phyloP scores from a whole-genome alignment of 2,329 filamentous ascomycete genomes.

The Xylariaceae sp. region DNA sequence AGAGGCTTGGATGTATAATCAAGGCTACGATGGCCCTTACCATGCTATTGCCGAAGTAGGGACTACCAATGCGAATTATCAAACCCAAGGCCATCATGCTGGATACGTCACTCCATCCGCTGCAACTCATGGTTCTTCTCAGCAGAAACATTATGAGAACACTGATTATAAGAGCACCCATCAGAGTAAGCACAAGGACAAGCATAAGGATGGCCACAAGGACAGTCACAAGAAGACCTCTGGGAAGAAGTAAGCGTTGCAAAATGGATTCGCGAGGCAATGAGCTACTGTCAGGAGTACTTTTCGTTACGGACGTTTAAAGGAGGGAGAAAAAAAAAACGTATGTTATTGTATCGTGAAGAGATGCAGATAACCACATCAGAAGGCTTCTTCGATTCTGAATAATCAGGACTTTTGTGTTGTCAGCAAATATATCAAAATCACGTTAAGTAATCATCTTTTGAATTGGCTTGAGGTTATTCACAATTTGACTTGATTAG shows the following conservation, averaged over 20 bases:
- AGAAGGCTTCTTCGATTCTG: too few species aligned
- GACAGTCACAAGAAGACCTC: not conserved
- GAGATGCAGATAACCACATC: not conserved
- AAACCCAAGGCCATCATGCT: not conserved
- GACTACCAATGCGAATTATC: not conserved
- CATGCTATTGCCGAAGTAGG: slow-evolving; percentile 11
- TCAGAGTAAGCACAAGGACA: not conserved
- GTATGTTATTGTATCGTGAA: not conserved
- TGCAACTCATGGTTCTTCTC: slow-evolving; percentile 18
- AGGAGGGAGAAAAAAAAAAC: not conserved
- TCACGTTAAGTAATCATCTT: too few species aligned
- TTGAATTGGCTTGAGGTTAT: too few species aligned
- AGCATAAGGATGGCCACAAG: slow-evolving; percentile 2
- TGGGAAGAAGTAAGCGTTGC: not conserved
- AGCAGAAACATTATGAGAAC: not conserved
- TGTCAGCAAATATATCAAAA: too few species aligned
- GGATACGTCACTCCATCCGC: not conserved
- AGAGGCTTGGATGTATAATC: slow-evolving; percentile 15
- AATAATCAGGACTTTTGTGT: too few species aligned
- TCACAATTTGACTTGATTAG: too few species aligned
- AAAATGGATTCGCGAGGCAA: not conserved
- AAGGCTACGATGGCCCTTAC: slow-evolving; percentile 16
- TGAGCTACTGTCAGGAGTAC: not conserved
- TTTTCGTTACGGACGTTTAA: too few species aligned
- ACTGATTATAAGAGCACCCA: not conserved